Conservation (phyloP, 2,329 filamentous ascomycete species). For the Aspergillus chevalieri region DNA sequence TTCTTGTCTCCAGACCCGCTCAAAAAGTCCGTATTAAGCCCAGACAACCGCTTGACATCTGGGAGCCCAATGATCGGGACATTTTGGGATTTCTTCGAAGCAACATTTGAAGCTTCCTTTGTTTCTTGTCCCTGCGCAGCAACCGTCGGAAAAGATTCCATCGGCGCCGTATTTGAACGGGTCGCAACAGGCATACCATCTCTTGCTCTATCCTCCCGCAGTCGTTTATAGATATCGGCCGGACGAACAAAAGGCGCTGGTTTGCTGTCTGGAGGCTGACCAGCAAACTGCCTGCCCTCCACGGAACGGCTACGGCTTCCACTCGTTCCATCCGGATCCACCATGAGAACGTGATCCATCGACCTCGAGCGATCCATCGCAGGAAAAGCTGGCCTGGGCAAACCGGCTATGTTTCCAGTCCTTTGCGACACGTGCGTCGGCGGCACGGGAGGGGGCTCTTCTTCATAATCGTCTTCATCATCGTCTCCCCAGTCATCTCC, state of each 20-base stretch:
- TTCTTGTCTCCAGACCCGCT: conserved; percentile 7
- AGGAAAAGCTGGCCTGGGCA: conserved; percentile 7
- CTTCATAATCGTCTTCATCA: conserved; percentile 58
- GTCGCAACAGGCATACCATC: conserved; percentile 43
- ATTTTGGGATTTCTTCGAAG: conserved; percentile 3
- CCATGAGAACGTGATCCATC: conserved; percentile 24
- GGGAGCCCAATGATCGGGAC: conserved; percentile 30
- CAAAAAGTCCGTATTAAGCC: conserved; percentile 27
- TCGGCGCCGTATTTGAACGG: conserved; percentile 3
- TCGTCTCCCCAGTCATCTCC: conserved; percentile 85
- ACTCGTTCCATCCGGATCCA: conserved; percentile 9
- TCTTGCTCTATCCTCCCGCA: conserved; percentile 58
- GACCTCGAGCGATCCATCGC: conserved; percentile 35
- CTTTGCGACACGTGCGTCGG: conserved; percentile 21
- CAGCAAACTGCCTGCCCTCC: conserved; percentile 15
- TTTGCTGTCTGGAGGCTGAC: conserved; percentile 28
- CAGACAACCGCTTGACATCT: conserved; percentile 39
- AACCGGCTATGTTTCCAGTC: conserved; percentile 6
- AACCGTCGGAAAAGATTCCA: background rate
- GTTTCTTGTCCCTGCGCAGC: background rate
- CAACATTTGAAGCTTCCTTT: conserved; percentile 1
- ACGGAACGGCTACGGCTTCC: conserved; percentile 23
- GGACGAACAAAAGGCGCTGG: conserved; percentile 62
- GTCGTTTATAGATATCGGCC: conserved; percentile 68
- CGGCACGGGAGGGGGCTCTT: conserved; percentile 39